phyloP scores from a whole-genome alignment of 257 asterid genomes.

The Cruciata laevipes region DNA sequence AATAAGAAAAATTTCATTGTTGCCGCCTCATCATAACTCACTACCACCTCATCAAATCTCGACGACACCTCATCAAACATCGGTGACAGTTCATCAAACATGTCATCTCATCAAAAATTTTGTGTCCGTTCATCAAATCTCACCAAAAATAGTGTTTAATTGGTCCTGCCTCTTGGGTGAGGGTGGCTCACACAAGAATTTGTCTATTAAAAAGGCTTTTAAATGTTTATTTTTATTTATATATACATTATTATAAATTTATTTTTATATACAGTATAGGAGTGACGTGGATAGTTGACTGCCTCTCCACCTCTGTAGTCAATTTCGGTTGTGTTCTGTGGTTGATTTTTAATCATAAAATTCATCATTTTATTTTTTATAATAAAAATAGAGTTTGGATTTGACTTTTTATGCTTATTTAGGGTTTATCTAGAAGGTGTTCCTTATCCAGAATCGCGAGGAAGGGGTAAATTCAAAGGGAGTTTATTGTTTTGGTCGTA shows the following conservation, averaged over 20 bases:
- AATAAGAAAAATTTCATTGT: too few relatives aligned
- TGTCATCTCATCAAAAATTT: too few relatives aligned
- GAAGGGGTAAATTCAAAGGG: background rate
- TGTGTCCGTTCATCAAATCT: too few relatives aligned
- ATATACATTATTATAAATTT: background rate
- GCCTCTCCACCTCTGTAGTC: background rate
- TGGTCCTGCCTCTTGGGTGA: too few relatives aligned
- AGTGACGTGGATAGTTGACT: conserved; percentile 23
- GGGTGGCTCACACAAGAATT: too few relatives aligned
- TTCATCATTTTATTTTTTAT: background rate
- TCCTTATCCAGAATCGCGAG: conserved; percentile 1
- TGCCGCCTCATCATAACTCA: too few relatives aligned
- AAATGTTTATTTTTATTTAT: too few relatives aligned
- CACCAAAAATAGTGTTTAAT: too few relatives aligned
- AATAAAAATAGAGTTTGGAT: background rate
- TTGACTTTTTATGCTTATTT: background rate
- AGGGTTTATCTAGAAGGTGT: conserved; percentile 38
- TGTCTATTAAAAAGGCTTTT: too few relatives aligned
- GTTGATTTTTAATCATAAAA: background rate
- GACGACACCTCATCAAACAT: too few relatives aligned
- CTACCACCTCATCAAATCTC: too few relatives aligned
- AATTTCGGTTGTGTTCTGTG: background rate
- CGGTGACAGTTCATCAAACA: too few relatives aligned
- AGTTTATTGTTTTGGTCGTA: background rate
- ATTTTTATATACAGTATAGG: background rate